Conservation (phyloP, 331 rosid species). For the Spiraea crenata region DNA sequence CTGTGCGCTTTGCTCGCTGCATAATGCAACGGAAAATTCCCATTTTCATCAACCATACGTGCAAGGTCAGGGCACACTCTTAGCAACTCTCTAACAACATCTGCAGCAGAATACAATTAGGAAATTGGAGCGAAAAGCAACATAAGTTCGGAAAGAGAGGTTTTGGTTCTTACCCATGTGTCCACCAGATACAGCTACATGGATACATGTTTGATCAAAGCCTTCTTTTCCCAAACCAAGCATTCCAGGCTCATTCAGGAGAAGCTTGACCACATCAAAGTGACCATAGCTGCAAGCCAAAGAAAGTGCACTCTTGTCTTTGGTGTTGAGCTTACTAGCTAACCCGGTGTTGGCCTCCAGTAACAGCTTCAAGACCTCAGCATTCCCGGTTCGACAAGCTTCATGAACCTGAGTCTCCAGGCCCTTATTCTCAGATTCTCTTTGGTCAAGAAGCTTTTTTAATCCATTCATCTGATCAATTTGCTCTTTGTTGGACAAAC, state of each 20-base stretch:
- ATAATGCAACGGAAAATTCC: constrained; percentile 56
- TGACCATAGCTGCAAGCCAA: constrained; percentile 61
- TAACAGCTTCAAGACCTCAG: constrained; percentile 36
- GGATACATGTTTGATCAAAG: constrained; percentile 48
- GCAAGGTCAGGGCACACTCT: constrained; percentile 36
- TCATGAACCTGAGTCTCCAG: constrained; percentile 62
- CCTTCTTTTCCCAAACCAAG: constrained; percentile 28
- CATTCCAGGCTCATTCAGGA: constrained; percentile 38
- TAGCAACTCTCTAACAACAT: constrained; percentile 57
- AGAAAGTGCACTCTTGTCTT: constrained; percentile 43
- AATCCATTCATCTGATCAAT: constrained; percentile 22
- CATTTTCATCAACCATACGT: constrained; percentile 43
- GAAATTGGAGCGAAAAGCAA: not conserved
- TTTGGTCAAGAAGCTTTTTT: constrained; percentile 29
- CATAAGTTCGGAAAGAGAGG: not conserved
- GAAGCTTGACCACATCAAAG: constrained; percentile 42
- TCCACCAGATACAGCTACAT: constrained; percentile 62
- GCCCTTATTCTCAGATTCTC: constrained; percentile 46
- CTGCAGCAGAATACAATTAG: constrained; percentile 27
- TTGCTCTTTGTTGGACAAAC: constrained; percentile 1
- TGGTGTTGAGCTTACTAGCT: constrained; percentile 35
- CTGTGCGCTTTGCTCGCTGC: constrained; percentile 44
- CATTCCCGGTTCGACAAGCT: constrained; percentile 51
- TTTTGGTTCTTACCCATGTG: constrained; percentile 40
- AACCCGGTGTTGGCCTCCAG: constrained; percentile 41